Percentiles rank a stretch among this genome's conserved stretches.
Conservation (phyloP, 176 grass and related monocot genomes). For the Musa acuminata region DNA sequence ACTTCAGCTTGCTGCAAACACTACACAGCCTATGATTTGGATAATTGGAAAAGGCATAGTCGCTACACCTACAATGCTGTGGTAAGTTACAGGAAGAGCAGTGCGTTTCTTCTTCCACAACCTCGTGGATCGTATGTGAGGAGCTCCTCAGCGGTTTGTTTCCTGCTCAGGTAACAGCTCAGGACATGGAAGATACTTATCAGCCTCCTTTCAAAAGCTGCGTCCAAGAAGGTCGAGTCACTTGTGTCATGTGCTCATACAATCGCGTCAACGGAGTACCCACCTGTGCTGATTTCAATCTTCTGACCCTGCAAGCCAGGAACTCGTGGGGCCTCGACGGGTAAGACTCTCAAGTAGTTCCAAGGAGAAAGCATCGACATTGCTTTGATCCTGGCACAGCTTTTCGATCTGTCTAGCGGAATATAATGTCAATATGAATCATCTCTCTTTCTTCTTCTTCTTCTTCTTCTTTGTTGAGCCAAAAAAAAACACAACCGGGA, state of each 20-base stretch:
- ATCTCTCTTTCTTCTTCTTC: neutral
- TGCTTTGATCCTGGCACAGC: neutral
- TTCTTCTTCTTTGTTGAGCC: neutral
- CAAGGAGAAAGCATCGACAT: neutral
- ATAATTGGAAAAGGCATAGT: slow-evolving; percentile 66
- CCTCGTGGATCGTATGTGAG: neutral
- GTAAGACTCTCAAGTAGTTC: slow-evolving; percentile 18
- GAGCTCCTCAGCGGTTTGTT: neutral
- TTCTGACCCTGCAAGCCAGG: slow-evolving; percentile 61
- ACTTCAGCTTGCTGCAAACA: slow-evolving; percentile 99
- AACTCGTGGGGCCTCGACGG: slow-evolving; percentile 61
- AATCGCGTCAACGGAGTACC: slow-evolving; percentile 90
- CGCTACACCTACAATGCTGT: slow-evolving; percentile 65
- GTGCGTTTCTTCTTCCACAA: no score
- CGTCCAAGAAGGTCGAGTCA: slow-evolving; percentile 65
- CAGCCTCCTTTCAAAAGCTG: slow-evolving; percentile 96
- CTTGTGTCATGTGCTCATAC: slow-evolving; percentile 90
- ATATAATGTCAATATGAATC: neutral
- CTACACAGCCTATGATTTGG: slow-evolving; percentile 93
- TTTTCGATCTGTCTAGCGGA: no score
- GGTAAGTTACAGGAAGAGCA: slow-evolving; percentile 16
- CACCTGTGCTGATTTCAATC: slow-evolving; percentile 73
- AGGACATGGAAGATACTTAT: slow-evolving; percentile 84
- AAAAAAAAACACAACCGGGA: neutral
- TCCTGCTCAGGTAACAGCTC: slow-evolving; percentile 49